Evolutionary conservation across 306 rosid genomes (phyloP).

Genomic region (Lablab purpureus): DNA sequence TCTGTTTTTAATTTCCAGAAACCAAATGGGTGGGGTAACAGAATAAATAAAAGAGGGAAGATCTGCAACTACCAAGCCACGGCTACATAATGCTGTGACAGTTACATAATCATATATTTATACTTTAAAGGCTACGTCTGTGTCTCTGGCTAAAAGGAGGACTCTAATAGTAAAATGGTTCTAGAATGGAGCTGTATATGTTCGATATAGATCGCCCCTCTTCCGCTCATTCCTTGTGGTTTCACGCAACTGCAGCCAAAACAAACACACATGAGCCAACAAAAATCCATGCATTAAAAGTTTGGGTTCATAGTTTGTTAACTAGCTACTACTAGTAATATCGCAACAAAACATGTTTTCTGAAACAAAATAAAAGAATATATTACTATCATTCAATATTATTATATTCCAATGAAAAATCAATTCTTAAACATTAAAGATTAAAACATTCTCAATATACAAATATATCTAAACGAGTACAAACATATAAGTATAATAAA

Average conservation of each 20-base stretch:
- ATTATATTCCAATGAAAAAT: no score
- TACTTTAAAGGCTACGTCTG: background rate
- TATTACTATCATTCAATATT: no score
- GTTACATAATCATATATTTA: background rate
- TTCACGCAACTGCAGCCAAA: constrained; percentile 44
- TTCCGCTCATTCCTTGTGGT: constrained; percentile 38
- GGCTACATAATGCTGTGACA: background rate
- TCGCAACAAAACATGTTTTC: no score
- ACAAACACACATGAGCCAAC: background rate
- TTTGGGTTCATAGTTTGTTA: background rate
- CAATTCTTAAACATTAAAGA: background rate
- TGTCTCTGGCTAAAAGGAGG: constrained; percentile 30
- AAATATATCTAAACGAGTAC: background rate
- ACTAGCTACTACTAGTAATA: background rate
- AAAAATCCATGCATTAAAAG: background rate
- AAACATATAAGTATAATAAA: background rate
- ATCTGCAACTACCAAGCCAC: background rate
- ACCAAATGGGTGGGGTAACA: background rate
- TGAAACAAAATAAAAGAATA: no score
- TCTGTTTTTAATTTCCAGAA: background rate
- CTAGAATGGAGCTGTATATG: constrained; percentile 75
- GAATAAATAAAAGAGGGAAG: background rate
- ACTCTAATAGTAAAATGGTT: constrained; percentile 2
- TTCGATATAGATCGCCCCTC: constrained; percentile 51
- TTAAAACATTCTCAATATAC: background rate